Conservation (phyloP, 139 green algal genomes). For the Volvox reticuliferus region DNA sequence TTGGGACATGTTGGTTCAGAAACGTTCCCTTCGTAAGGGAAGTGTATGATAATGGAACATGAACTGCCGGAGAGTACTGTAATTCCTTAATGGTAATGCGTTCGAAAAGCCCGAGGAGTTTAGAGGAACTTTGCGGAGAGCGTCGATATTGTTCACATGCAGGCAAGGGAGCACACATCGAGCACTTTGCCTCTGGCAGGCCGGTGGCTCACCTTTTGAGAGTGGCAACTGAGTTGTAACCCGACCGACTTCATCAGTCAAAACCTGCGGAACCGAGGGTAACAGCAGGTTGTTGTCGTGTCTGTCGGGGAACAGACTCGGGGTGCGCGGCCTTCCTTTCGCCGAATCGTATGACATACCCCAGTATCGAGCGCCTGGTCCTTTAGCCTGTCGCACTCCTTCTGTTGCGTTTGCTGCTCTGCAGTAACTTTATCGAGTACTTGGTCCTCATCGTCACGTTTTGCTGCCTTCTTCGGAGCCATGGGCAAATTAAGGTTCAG, state of each 20-base stretch:
- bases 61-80: no score
- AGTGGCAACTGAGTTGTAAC: constrained; percentile 27
- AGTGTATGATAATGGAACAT: no score
- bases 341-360: not conserved
- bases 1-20: no score
- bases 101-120: no score
- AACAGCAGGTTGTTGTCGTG: not conserved
- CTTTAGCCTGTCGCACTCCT: constrained; percentile 38
- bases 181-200: not conserved
- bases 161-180: no score
- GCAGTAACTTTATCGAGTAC: not conserved
- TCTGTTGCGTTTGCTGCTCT: constrained; percentile 12
- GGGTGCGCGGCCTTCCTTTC: no score
- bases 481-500: not conserved
- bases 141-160: no score
- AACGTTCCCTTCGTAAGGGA: no score
- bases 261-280: not conserved
- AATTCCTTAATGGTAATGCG: no score
- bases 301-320: no score
- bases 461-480: constrained; percentile 20
- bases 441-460: constrained; percentile 1
- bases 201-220: constrained; percentile 37
- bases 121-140: no score
- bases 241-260: constrained; percentile 34
- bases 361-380: constrained; percentile 39